phyloP scores from a whole-genome alignment of 345 rosid genomes.

The Aquilaria sinensis region DNA sequence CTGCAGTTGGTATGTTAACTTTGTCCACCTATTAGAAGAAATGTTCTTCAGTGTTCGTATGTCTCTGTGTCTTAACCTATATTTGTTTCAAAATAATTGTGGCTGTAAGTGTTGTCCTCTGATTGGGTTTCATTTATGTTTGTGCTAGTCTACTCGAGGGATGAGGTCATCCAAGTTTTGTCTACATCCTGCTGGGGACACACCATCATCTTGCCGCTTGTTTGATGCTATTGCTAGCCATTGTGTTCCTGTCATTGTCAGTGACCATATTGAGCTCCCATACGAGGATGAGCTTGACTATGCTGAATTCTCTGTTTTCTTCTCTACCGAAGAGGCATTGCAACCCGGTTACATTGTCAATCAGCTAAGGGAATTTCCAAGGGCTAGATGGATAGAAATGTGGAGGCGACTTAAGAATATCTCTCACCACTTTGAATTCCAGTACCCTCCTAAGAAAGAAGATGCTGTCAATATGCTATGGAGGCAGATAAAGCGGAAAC shows the following conservation, averaged over 20 bases:
- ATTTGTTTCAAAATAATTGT: neutral
- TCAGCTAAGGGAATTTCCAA: conserved; percentile 50
- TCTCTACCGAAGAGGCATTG: conserved; percentile 54
- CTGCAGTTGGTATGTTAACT: neutral
- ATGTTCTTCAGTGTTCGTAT: too few relatives aligned
- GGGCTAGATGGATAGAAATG: conserved; percentile 61
- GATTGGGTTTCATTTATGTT: conserved; percentile 13
- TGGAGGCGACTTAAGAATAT: conserved; percentile 56
- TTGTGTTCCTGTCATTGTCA: conserved; percentile 69
- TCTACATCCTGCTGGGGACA: conserved; percentile 77
- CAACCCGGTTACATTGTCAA: conserved; percentile 55
- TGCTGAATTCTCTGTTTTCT: conserved; percentile 55
- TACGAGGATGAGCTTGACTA: conserved; percentile 73
- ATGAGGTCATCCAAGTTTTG: conserved; percentile 83
- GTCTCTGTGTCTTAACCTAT: too few relatives aligned
- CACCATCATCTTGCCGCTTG: conserved; percentile 83
- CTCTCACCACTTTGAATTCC: conserved; percentile 66
- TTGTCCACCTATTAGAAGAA: too few relatives aligned
- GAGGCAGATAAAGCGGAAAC: conserved; percentile 72
- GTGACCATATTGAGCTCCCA: conserved; percentile 71
- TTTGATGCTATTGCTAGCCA: conserved; percentile 79
- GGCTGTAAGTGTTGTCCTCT: neutral
- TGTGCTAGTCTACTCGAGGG: conserved; percentile 59
- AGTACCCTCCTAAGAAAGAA: conserved; percentile 58
- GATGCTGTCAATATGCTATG: conserved; percentile 76